These are phyloP conservation scores for Boletus speciosus DNA, from an alignment of 768 basidiomycete species.

Conservation along the genomic window DNA sequence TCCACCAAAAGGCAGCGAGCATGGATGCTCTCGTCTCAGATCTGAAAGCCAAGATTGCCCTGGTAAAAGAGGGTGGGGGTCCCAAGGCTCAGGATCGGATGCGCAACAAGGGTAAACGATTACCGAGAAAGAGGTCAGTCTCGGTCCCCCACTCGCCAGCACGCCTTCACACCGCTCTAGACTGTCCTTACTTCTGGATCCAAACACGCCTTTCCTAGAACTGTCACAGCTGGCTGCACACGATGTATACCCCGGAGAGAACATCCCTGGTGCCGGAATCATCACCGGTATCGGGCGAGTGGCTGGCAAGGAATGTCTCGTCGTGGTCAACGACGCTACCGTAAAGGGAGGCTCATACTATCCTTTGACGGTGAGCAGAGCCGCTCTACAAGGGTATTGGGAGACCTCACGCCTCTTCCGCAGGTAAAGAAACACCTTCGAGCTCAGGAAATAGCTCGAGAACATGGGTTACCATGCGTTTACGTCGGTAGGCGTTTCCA, in stretches of 20 bases:
- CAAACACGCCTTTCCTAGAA: slow-evolving; percentile 86
- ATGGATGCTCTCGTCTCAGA: slow-evolving; percentile 72
- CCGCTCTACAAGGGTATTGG: not conserved
- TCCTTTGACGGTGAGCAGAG: slow-evolving; percentile 64
- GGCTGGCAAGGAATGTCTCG: slow-evolving; percentile 77
- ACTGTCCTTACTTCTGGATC: slow-evolving; percentile 72
- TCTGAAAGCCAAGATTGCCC: slow-evolving; percentile 55
- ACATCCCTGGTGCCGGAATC: slow-evolving; percentile 84
- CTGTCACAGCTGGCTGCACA: slow-evolving; percentile 83
- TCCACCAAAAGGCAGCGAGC: slow-evolving; percentile 56
- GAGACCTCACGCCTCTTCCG: not conserved
- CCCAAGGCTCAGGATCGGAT: slow-evolving; percentile 70
- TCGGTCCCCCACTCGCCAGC: not conserved
- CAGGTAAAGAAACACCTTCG: slow-evolving; percentile 94
- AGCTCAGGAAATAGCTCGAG: slow-evolving; percentile 91
- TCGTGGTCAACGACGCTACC: slow-evolving; percentile 93
- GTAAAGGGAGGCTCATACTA: slow-evolving; percentile 94
- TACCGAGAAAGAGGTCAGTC: slow-evolving; percentile 76
- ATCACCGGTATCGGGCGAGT: slow-evolving; percentile 84
- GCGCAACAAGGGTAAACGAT: slow-evolving; percentile 72
- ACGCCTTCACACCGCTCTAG: slow-evolving; percentile 36
- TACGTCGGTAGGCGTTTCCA: slow-evolving; percentile 68
- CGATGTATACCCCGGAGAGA: slow-evolving; percentile 73
- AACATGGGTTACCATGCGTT: slow-evolving; percentile 86
- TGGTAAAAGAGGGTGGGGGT: slow-evolving; percentile 70